A percentile compares a stretch with the other conserved stretches of the same genome.
phyloP scores from a whole-genome alignment of 2,329 filamentous ascomycete genomes.

The Chaetomiaceae sp. region DNA sequence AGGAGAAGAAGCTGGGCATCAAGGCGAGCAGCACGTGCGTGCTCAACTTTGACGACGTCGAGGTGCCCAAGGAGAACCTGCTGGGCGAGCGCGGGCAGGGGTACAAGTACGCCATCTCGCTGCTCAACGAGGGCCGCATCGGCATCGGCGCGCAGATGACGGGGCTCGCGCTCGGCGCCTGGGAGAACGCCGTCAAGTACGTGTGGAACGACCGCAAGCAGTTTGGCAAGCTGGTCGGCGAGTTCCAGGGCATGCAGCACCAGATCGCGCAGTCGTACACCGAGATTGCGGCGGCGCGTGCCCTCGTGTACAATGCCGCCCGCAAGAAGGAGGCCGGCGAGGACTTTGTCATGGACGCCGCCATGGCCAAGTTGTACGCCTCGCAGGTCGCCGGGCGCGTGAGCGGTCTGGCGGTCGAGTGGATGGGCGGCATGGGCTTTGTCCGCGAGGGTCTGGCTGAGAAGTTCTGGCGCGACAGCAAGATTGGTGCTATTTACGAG shows the following conservation, averaged over 20 bases:
- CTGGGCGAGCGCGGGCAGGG: constrained; percentile 85
- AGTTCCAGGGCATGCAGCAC: constrained; percentile 99
- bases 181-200: constrained; percentile 88
- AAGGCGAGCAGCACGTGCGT: constrained; percentile 94
- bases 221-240: constrained; percentile 87
- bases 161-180: constrained; percentile 87
- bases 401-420: constrained; percentile 82
- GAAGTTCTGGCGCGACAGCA: constrained; percentile 97
- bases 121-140: constrained; percentile 95
- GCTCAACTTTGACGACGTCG: constrained; percentile 93
- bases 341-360: constrained; percentile 91
- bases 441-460: constrained; percentile 93
- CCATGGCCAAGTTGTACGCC: constrained; percentile 96
- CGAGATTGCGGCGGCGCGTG: constrained; percentile 86
- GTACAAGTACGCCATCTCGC: constrained; percentile 94
- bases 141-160: constrained; percentile 99
- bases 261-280: constrained; percentile 95
- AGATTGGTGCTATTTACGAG: constrained; percentile 98
- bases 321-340: constrained; percentile 97
- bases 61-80: constrained; percentile 81
- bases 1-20: constrained; percentile 99
- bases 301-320: constrained; percentile 91
- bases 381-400: constrained; percentile 90
- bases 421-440: constrained; percentile 99
- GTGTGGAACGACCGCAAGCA: constrained; percentile 98